A percentile compares a stretch with the other conserved stretches of the same genome.
phyloP scores from a whole-genome alignment of 495 filamentous ascomycete species.

The Sordaria brevicollis region DNA sequence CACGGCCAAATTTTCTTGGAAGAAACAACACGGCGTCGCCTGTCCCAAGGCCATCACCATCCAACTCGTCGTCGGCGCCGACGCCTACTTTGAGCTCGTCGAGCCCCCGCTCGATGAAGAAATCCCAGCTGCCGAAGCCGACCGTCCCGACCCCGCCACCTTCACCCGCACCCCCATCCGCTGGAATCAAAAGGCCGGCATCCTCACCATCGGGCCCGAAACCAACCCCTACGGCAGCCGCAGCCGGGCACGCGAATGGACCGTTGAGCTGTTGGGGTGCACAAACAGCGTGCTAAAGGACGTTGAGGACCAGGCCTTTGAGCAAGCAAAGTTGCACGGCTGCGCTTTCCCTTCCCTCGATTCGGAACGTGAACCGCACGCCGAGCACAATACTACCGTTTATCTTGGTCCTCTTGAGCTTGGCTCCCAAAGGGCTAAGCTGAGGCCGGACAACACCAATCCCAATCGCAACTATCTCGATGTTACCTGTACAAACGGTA shows the following conservation, averaged over 20 bases:
- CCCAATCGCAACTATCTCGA: no score
- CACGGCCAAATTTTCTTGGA: conserved; percentile 5
- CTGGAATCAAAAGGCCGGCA: conserved; percentile 13
- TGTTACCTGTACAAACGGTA: no score
- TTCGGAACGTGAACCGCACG: background rate
- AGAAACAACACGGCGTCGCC: conserved; percentile 25
- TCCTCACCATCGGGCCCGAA: conserved; percentile 16
- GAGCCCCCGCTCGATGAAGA: conserved; percentile 30
- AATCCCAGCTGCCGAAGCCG: conserved; percentile 20
- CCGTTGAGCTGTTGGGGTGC: conserved; percentile 12
- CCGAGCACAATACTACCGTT: background rate
- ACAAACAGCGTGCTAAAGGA: background rate
- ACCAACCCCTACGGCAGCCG: conserved; percentile 4
- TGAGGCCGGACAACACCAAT: background rate
- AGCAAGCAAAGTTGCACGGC: background rate
- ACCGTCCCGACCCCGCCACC: conserved; percentile 8
- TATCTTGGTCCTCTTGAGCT: background rate
- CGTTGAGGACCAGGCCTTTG: background rate
- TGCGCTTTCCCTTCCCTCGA: background rate
- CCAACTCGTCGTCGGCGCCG: conserved; percentile 41
- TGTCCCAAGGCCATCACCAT: conserved; percentile 33
- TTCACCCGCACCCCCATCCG: conserved; percentile 18
- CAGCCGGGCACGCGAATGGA: conserved; percentile 16
- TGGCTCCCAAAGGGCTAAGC: background rate
- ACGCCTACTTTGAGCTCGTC: conserved; percentile 31